Conservation (phyloP, 495 filamentous ascomycete species). For the Neurospora sp. region DNA sequence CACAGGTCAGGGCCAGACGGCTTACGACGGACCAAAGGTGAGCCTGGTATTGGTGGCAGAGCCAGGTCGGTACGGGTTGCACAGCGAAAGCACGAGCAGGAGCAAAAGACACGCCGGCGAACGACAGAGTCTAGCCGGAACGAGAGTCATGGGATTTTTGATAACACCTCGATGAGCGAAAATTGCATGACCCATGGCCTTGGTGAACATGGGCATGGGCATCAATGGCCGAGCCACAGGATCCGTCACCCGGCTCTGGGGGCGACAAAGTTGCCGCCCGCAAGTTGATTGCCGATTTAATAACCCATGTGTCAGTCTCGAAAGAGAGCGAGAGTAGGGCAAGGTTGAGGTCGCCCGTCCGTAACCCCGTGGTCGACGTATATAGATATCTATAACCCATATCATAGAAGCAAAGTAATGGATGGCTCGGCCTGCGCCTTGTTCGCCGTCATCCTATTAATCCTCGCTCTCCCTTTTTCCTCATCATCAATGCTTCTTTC, state of each 20-base stretch:
- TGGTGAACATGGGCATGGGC: neutral
- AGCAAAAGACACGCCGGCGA: neutral
- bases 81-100: neutral
- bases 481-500: neutral
- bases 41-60: neutral
- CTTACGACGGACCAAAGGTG: neutral
- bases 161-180: neutral
- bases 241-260: neutral
- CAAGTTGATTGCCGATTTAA: neutral
- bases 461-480: neutral
- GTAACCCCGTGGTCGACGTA: neutral
- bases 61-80: neutral
- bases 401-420: neutral
- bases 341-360: neutral
- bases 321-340: neutral
- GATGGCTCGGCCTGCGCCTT: neutral
- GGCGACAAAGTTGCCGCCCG: neutral
- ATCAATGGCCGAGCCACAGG: neutral
- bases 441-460: neutral
- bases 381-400: neutral
- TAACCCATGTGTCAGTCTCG: neutral
- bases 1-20: neutral
- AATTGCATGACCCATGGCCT: neutral
- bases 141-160: neutral
- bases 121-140: neutral